phyloP scores from a whole-genome alignment of 2,329 filamentous ascomycete species.

The Paradendryphiella salina region DNA sequence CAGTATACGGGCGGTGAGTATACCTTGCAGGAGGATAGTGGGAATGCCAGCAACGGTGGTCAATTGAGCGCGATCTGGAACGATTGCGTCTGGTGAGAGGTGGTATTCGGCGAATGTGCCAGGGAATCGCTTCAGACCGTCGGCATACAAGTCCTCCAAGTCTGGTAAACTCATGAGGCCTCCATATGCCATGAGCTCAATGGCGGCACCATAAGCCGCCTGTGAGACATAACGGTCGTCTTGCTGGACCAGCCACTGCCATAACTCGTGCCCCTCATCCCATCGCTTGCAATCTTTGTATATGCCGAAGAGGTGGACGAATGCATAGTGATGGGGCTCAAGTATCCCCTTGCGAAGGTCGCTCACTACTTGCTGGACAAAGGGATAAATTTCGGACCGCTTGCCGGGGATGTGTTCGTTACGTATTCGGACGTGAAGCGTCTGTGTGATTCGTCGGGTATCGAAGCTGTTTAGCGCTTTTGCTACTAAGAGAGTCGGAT shows the following conservation, averaged over 20 bases:
- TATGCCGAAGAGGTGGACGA: conserved; percentile 53
- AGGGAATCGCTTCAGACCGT: conserved; percentile 54
- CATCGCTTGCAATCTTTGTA: conserved; percentile 53
- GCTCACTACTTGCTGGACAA: conserved; percentile 46
- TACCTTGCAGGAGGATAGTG: conserved; percentile 53
- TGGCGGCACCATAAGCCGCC: conserved; percentile 54
- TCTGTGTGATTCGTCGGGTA: conserved; percentile 40
- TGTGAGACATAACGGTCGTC: conserved; percentile 49
- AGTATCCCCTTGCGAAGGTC: conserved; percentile 46
- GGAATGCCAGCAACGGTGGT: conserved; percentile 45
- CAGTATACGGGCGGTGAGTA: conserved; percentile 53
- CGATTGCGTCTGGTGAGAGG: conserved; percentile 52
- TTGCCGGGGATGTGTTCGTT: conserved; percentile 9
- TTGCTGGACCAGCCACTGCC: conserved; percentile 53
- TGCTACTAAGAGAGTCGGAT: conserved; percentile 27
- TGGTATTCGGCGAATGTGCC: conserved; percentile 54
- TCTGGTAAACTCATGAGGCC: conserved; percentile 45
- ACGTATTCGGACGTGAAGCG: conserved; percentile 45
- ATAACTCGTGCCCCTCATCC: conserved; percentile 48
- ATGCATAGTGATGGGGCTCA: conserved; percentile 45
- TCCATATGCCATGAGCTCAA: conserved; percentile 53
- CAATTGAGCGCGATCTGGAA: conserved; percentile 48
- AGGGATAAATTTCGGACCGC: conserved; percentile 24
- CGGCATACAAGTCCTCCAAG: conserved; percentile 52
- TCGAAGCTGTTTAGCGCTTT: conserved; percentile 23